These are phyloP conservation scores for Cladosporium austrohemisphaericum DNA, from an alignment of 2,329 filamentous ascomycete genomes.

Conservation along the genomic window DNA sequence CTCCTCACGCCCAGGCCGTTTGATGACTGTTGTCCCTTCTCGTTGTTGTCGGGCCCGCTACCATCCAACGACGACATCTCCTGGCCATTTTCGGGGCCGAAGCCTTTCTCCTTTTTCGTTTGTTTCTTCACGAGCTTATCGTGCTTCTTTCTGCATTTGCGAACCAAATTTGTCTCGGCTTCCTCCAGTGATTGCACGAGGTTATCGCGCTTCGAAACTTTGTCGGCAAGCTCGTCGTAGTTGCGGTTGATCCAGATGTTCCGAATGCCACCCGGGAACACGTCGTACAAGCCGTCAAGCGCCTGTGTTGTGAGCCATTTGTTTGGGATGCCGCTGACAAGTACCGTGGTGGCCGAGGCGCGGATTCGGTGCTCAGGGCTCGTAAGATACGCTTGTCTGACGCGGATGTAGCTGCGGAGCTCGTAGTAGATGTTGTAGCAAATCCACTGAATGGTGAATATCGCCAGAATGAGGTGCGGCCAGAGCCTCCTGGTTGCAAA, in stretches of 20 bases:
- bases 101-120: conserved; percentile 44
- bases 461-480: conserved; percentile 77
- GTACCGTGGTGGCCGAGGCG: conserved; percentile 90
- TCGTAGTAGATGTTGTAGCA: conserved; percentile 86
- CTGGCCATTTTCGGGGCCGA: conserved; percentile 32
- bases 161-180: conserved; percentile 82
- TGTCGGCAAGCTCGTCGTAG: conserved; percentile 75
- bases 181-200: conserved; percentile 70
- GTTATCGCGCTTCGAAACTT: conserved; percentile 70
- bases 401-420: conserved; percentile 79
- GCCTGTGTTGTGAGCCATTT: conserved; percentile 88
- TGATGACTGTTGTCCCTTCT: not conserved
- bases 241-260: conserved; percentile 98
- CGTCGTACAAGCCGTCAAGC: conserved; percentile 80
- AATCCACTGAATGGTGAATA: conserved; percentile 76
- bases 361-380: conserved; percentile 90
- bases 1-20: not conserved
- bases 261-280: conserved; percentile 89
- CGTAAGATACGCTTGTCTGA: conserved; percentile 91
- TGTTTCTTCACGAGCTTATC: conserved; percentile 55
- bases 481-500: conserved; percentile 66
- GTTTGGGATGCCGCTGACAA: conserved; percentile 83
- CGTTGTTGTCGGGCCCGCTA: not conserved
- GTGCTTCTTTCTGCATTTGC: conserved; percentile 72
- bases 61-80: conserved; percentile 9